A percentile compares a stretch with the other conserved stretches of the same genome.
Evolutionary conservation across 495 filamentous ascomycete species (phyloP).

Genomic region (Tetracladium setigerum): DNA sequence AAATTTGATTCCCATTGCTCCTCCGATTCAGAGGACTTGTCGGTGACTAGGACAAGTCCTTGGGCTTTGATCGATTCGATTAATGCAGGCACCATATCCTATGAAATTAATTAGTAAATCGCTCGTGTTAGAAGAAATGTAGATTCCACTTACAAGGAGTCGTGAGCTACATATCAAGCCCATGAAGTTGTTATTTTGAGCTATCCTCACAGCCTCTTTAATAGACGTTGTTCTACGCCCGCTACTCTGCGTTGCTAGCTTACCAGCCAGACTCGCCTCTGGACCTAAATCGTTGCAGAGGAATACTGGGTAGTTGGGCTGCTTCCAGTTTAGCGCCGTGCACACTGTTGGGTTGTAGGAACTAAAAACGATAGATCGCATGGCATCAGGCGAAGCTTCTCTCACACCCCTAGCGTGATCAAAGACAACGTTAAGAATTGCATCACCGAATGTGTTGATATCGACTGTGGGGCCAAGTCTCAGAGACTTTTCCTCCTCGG

Average conservation of each 20-base stretch:
- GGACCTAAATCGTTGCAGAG: slow-evolving; percentile 86
- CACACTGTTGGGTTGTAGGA: slow-evolving; percentile 86
- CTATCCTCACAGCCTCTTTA: slow-evolving; percentile 90
- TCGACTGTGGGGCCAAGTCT: slow-evolving; percentile 67
- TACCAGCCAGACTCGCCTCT: slow-evolving; percentile 13
- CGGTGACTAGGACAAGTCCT: slow-evolving; percentile 86
- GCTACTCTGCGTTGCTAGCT: slow-evolving; percentile 45
- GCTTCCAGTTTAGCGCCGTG: slow-evolving; percentile 95
- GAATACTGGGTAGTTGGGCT: slow-evolving; percentile 95
- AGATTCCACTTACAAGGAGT: slow-evolving; percentile 58
- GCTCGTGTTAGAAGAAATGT: slow-evolving; percentile 21
- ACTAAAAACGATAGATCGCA: slow-evolving; percentile 84
- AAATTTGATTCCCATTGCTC: slow-evolving; percentile 14
- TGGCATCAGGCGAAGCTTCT: slow-evolving; percentile 56
- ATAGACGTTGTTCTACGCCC: slow-evolving; percentile 71
- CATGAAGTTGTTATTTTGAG: slow-evolving; percentile 97
- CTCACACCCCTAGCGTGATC: slow-evolving; percentile 77
- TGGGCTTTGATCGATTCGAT: slow-evolving; percentile 90
- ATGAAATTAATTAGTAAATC: background rate
- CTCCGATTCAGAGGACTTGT: slow-evolving; percentile 51
- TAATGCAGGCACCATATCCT: slow-evolving; percentile 90
- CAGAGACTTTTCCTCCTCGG: slow-evolving; percentile 57
- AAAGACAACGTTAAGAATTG: slow-evolving; percentile 77
- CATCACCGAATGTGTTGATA: slow-evolving; percentile 79
- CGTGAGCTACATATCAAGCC: slow-evolving; percentile 83